A percentile compares a stretch with the other conserved stretches of the same genome.
These are phyloP conservation scores for Apostasia shenzhenica DNA, from an alignment of 106 monocot species.

Conservation along the genomic window DNA sequence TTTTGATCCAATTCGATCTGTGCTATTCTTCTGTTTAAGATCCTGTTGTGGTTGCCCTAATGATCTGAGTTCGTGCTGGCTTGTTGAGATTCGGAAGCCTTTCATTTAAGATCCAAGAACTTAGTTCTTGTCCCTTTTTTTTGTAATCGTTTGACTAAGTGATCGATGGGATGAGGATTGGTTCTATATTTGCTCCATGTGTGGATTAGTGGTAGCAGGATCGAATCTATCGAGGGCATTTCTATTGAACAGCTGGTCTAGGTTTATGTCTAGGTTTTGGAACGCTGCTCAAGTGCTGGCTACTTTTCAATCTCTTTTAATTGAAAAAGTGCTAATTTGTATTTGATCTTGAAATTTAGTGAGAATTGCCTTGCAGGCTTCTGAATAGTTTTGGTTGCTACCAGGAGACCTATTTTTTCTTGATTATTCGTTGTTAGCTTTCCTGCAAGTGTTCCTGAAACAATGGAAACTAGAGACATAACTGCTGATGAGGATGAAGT, in stretches of 20 bases:
- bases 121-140: not conserved
- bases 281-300: not conserved
- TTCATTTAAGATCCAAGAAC: not conserved
- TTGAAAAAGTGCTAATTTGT: too few species aligned
- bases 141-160: not conserved
- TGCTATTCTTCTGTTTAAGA: too few species aligned
- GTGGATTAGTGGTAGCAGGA: not conserved
- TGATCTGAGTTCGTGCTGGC: not conserved
- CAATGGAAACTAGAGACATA: slow-evolving; percentile 10
- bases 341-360: not conserved
- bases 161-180: too few species aligned
- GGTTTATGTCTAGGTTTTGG: too few species aligned
- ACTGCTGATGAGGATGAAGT: slow-evolving; percentile 19
- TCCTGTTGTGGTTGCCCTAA: not conserved
- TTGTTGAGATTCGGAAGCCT: not conserved
- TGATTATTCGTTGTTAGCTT: not conserved
- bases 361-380: not conserved
- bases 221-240: too few species aligned
- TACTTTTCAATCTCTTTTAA: not conserved
- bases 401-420: not conserved
- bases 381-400: not conserved
- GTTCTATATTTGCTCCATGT: too few species aligned
- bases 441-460: not conserved
- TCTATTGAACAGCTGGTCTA: too few species aligned
- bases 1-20: too few species aligned